Evolutionary conservation across 2,329 filamentous ascomycete species (phyloP).

Genomic region (Fusarium sp.): DNA sequence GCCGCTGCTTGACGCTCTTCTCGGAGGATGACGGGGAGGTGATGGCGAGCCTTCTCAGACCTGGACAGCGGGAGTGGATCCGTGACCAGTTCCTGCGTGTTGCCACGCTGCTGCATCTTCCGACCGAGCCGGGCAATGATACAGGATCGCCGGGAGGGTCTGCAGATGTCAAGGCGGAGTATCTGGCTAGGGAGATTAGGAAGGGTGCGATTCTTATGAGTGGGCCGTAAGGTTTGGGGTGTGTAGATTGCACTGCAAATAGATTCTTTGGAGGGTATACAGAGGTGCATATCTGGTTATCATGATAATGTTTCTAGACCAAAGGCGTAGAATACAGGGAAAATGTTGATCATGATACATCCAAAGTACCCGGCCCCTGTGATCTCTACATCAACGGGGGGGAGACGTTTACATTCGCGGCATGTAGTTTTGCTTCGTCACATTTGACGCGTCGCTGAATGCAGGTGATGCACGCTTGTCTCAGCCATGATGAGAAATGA

Average conservation of each 20-base stretch:
- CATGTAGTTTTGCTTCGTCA: neutral
- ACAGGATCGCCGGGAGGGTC: neutral
- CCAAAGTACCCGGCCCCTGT: neutral
- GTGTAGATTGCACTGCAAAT: neutral
- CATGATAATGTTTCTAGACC: neutral
- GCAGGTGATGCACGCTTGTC: neutral
- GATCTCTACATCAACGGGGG: neutral
- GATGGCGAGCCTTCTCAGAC: neutral
- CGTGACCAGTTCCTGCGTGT: neutral
- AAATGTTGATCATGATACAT: neutral
- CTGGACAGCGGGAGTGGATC: constrained; percentile 1
- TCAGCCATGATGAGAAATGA: neutral
- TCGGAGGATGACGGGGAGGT: neutral
- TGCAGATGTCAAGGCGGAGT: neutral
- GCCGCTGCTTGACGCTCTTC: neutral
- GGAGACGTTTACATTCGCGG: neutral
- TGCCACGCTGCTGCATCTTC: neutral
- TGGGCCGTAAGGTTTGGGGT: neutral
- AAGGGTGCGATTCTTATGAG: neutral
- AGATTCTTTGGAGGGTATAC: neutral
- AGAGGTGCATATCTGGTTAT: neutral
- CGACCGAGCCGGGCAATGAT: neutral
- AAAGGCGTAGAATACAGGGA: neutral
- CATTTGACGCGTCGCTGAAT: neutral
- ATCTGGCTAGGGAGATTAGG: neutral